These are phyloP conservation scores for Kuraishia floccosa DNA, from an alignment of 805 yeast species.

Conservation along the genomic window DNA sequence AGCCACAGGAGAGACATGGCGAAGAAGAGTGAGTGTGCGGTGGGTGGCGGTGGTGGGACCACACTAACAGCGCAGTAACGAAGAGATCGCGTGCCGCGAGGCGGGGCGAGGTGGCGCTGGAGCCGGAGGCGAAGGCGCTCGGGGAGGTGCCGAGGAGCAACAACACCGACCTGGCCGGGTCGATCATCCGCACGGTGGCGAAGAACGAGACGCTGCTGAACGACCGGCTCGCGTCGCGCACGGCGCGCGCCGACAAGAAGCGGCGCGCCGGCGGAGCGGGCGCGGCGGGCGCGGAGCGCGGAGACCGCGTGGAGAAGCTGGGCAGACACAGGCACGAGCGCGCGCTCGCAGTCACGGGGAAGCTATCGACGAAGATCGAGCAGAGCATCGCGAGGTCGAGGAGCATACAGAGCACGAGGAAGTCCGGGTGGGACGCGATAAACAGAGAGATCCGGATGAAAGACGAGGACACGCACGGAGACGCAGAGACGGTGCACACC, in stretches of 20 bases:
- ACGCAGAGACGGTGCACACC: too few species aligned
- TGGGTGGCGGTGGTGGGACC: too few species aligned
- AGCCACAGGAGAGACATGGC: too few species aligned
- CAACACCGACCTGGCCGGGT: slow-evolving; percentile 46
- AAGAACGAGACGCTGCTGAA: slow-evolving; percentile 54
- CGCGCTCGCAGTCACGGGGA: slow-evolving; percentile 40
- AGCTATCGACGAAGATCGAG: slow-evolving; percentile 48
- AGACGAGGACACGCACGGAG: too few species aligned
- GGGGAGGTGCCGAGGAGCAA: slow-evolving; percentile 46
- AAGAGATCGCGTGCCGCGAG: slow-evolving; percentile 73
- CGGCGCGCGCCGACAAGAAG: slow-evolving; percentile 15
- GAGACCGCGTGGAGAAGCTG: slow-evolving; percentile 12
- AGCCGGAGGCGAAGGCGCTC: slow-evolving; percentile 35
- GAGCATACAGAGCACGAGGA: slow-evolving; percentile 49
- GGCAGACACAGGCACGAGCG: slow-evolving; percentile 29
- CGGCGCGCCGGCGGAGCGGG: slow-evolving; percentile 13
- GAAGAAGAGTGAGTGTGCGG: too few species aligned
- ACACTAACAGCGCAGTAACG: too few species aligned
- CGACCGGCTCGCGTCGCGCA: slow-evolving; percentile 34
- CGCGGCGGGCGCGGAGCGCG: too few species aligned
- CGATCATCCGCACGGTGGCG: slow-evolving; percentile 54
- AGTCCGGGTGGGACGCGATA: slow-evolving; percentile 63
- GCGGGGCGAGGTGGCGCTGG: slow-evolving; percentile 39
- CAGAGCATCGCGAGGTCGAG: slow-evolving; percentile 55
- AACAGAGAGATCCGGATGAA: too few species aligned